Conservation (phyloP, 768 basidiomycete species). For the Tulasnella sp. region DNA sequence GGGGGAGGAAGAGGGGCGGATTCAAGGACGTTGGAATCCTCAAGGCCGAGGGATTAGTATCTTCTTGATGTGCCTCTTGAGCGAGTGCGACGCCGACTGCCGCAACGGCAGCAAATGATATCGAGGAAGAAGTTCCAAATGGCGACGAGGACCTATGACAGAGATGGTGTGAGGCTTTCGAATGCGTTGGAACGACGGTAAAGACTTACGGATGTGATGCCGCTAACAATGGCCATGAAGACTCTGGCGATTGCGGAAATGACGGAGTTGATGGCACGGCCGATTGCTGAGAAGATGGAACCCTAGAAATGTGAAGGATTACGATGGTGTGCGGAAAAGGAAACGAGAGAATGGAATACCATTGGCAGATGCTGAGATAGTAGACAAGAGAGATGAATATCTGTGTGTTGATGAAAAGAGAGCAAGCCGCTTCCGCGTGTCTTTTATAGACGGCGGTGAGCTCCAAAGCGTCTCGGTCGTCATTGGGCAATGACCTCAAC, state of each 20-base stretch:
- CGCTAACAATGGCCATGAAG: slow-evolving; percentile 15
- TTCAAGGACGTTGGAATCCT: not conserved
- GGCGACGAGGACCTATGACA: slow-evolving; percentile 10
- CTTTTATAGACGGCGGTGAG: not conserved
- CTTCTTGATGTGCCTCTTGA: not conserved
- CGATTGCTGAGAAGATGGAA: slow-evolving; percentile 18
- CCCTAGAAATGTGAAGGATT: no score
- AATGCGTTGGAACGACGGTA: not conserved
- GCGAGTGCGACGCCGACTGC: slow-evolving; percentile 4
- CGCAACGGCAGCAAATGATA: slow-evolving; percentile 17
- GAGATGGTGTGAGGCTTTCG: not conserved
- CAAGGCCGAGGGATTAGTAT: no score
- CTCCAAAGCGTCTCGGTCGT: not conserved
- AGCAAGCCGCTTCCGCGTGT: not conserved
- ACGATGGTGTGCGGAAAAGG: no score
- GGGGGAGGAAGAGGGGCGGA: no score
- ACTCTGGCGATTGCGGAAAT: slow-evolving; percentile 18
- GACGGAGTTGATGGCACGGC: slow-evolving; percentile 18
- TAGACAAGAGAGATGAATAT: not conserved
- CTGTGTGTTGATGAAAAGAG: not conserved
- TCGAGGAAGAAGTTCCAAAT: slow-evolving; percentile 18
- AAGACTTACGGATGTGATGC: slow-evolving; percentile 15
- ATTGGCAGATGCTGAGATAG: no score
- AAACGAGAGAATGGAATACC: no score
- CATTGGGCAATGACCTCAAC: not conserved